Evolutionary conservation across 192 early-diverging fungal species (phyloP).

Genomic region (Coemansia furcata): DNA sequence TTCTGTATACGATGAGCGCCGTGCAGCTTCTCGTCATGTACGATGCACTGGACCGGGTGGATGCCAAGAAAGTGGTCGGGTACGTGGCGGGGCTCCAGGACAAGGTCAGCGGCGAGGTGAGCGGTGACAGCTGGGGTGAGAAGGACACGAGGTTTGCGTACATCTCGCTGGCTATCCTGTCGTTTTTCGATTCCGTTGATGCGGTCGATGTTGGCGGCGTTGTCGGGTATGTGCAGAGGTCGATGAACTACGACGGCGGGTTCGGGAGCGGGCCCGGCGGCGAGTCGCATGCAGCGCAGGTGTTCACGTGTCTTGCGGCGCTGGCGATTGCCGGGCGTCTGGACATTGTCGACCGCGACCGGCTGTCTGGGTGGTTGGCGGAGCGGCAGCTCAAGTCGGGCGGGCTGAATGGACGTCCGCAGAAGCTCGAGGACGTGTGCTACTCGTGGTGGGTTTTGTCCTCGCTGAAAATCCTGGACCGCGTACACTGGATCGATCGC

Average conservation of each 20-base stretch:
- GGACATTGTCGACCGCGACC: conserved; percentile 76
- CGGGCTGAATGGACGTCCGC: conserved; percentile 93
- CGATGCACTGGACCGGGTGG: conserved; percentile 76
- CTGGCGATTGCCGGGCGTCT: conserved; percentile 79
- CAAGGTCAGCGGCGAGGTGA: conserved; percentile 71
- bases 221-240: conserved; percentile 68
- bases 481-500: conserved; percentile 83
- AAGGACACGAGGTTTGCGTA: conserved; percentile 93
- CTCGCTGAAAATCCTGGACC: conserved; percentile 74
- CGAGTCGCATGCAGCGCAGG: conserved; percentile 89
- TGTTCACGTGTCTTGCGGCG: conserved; percentile 89
- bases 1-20: conserved; percentile 87
- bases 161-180: conserved; percentile 74
- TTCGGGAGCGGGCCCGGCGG: conserved; percentile 88
- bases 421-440: conserved; percentile 96
- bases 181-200: conserved; percentile 70
- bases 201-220: conserved; percentile 65
- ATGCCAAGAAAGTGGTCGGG: conserved; percentile 59
- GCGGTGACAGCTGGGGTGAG: conserved; percentile 92
- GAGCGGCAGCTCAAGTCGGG: conserved; percentile 90
- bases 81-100: conserved; percentile 69
- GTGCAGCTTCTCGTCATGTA: conserved; percentile 83
- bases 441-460: conserved; percentile 99
- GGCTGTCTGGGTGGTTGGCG: conserved; percentile 89
- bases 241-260: conserved; percentile 96